These are phyloP conservation scores for Sphaerobolus stellatus DNA, from an alignment of 1,284 basidiomycete genomes.

Conservation along the genomic window DNA sequence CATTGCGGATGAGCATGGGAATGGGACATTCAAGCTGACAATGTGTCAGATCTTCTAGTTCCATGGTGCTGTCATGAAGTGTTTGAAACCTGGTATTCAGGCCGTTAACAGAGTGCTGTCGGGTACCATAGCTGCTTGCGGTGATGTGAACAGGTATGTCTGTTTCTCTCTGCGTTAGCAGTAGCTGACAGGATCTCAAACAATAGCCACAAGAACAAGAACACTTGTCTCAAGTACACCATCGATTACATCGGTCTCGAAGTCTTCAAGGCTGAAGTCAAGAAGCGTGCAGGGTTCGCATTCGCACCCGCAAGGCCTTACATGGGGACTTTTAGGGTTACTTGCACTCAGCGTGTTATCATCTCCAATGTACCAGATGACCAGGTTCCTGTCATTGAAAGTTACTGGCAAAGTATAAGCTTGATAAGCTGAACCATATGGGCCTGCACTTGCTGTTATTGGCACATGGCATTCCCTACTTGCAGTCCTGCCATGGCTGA, in stretches of 20 bases:
- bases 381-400: slow-evolving; percentile 77
- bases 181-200: slow-evolving; percentile 2
- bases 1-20: slow-evolving; percentile 94
- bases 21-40: slow-evolving; percentile 95
- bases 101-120: slow-evolving; percentile 90
- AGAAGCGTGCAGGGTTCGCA: slow-evolving; percentile 82
- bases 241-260: slow-evolving; percentile 92
- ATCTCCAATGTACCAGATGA: slow-evolving; percentile 80
- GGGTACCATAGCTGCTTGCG: slow-evolving; percentile 97
- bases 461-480: slow-evolving; percentile 97
- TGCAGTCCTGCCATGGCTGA: slow-evolving; percentile 96
- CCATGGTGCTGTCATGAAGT: slow-evolving; percentile 96
- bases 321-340: slow-evolving; percentile 91
- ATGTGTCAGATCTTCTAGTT: slow-evolving; percentile 99
- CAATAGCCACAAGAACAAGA: slow-evolving; percentile 52
- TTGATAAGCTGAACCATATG: slow-evolving; percentile 85
- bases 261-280: slow-evolving; percentile 86
- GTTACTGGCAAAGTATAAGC: slow-evolving; percentile 81
- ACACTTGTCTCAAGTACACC: slow-evolving; percentile 95
- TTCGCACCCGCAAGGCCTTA: slow-evolving; percentile 75
- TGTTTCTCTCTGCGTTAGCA: slow-evolving; percentile 2
- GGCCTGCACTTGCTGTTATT: slow-evolving; percentile 84
- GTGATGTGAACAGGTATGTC: slow-evolving; percentile 89
- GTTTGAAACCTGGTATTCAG: slow-evolving; percentile 95
- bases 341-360: slow-evolving; percentile 93